A percentile compares a stretch with the other conserved stretches of the same genome.
phyloP scores from a whole-genome alignment of 768 basidiomycete genomes.

The Podaxis mareebaensis region DNA sequence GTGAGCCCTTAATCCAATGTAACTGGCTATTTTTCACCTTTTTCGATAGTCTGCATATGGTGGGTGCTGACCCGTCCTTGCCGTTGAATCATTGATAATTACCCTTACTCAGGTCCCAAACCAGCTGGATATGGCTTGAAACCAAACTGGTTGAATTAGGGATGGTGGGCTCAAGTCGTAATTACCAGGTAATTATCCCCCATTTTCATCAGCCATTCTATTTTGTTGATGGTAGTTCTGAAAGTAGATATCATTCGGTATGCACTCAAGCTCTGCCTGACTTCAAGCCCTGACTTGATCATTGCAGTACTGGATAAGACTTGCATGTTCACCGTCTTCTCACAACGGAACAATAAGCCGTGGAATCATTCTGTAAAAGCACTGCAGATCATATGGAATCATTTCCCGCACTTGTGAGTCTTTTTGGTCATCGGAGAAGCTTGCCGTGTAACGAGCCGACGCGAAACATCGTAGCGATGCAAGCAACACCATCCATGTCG shows the following conservation, averaged over 20 bases:
- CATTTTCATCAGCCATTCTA: slow-evolving; percentile 1
- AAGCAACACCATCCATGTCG: slow-evolving; percentile 82
- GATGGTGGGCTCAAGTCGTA: slow-evolving; percentile 71
- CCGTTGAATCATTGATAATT: not conserved
- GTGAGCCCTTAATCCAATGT: slow-evolving; percentile 17
- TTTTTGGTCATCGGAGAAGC: not conserved
- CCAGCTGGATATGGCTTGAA: slow-evolving; percentile 89
- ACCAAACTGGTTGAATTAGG: slow-evolving; percentile 84
- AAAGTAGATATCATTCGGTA: slow-evolving; percentile 65
- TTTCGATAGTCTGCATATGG: slow-evolving; percentile 73
- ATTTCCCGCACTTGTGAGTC: slow-evolving; percentile 76
- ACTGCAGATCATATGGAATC: slow-evolving; percentile 84
- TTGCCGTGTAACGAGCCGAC: not conserved
- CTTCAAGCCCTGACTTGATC: not conserved
- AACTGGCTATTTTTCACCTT: not conserved
- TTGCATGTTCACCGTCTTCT: slow-evolving; percentile 88
- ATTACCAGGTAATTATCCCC: slow-evolving; percentile 60
- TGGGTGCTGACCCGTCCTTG: slow-evolving; percentile 24
- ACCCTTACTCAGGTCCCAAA: slow-evolving; percentile 63
- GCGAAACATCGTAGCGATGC: slow-evolving; percentile 43
- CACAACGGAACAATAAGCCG: slow-evolving; percentile 66
- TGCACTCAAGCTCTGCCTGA: slow-evolving; percentile 2
- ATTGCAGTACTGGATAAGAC: slow-evolving; percentile 77
- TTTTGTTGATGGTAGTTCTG: not conserved
- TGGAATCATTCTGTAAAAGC: slow-evolving; percentile 84